These are phyloP conservation scores for Pythium guiyangense DNA, from an alignment of 352 stramenopile species.

Conservation along the genomic window DNA sequence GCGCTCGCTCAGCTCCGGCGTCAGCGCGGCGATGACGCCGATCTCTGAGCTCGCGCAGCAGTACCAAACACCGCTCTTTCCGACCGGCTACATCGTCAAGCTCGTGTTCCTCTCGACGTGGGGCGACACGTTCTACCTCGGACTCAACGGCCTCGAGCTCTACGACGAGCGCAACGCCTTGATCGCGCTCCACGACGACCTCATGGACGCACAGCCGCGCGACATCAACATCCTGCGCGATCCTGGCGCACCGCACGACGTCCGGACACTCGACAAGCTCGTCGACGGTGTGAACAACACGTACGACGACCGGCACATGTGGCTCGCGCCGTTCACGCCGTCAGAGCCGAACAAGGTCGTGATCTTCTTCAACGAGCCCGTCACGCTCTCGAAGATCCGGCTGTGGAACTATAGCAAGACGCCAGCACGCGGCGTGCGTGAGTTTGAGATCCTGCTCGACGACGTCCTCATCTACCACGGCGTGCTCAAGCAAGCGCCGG, in stretches of 20 bases:
- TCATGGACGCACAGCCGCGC: constrained; percentile 63
- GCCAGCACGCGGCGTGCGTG: constrained; percentile 57
- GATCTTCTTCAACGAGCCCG: constrained; percentile 73
- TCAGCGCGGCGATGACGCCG: constrained; percentile 27
- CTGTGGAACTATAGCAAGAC: constrained; percentile 91
- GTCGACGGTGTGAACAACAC: constrained; percentile 72
- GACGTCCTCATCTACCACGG: constrained; percentile 79
- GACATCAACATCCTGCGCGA: constrained; percentile 87
- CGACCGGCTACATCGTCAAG: constrained; percentile 85
- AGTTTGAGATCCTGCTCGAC: constrained; percentile 84
- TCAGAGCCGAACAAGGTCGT: constrained; percentile 65
- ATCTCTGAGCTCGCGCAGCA: constrained; percentile 72
- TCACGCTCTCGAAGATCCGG: constrained; percentile 72
- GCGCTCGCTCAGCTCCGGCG: too few species aligned
- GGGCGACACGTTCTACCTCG: constrained; percentile 76
- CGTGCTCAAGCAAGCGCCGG: constrained; percentile 33
- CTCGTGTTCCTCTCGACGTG: constrained; percentile 74
- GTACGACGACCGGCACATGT: constrained; percentile 76
- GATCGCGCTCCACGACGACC: constrained; percentile 32
- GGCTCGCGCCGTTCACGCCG: constrained; percentile 62
- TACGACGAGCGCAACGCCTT: constrained; percentile 49
- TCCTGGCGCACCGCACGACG: constrained; percentile 41
- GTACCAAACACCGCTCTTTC: constrained; percentile 85
- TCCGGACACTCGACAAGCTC: constrained; percentile 71
- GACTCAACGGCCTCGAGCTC: constrained; percentile 77